phyloP scores from a whole-genome alignment of 495 filamentous ascomycete genomes.

The Sporormia fimetaria region DNA sequence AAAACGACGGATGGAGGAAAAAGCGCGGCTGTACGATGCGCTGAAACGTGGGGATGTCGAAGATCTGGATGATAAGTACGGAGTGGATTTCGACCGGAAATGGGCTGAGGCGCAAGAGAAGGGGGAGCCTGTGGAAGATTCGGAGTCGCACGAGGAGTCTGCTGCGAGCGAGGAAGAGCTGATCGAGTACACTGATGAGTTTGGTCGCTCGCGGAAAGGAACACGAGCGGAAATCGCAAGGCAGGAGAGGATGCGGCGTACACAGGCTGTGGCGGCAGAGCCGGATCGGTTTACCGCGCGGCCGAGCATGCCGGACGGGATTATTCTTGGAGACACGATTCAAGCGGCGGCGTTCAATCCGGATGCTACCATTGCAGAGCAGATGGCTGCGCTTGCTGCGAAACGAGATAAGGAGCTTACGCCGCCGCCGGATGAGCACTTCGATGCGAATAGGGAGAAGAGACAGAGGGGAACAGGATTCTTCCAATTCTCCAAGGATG shows the following conservation, averaged over 20 bases:
- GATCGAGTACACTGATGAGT: slow-evolving; percentile 79
- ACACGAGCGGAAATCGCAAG: slow-evolving; percentile 52
- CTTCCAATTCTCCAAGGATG: slow-evolving; percentile 69
- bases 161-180: slow-evolving; percentile 45
- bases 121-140: slow-evolving; percentile 30
- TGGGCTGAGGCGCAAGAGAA: slow-evolving; percentile 58
- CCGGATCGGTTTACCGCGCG: slow-evolving; percentile 42
- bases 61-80: slow-evolving; percentile 44
- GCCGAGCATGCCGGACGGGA: slow-evolving; percentile 51
- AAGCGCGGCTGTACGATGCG: slow-evolving; percentile 69
- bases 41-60: slow-evolving; percentile 64
- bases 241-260: slow-evolving; percentile 39
- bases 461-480: slow-evolving; percentile 83
- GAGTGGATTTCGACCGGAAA: slow-evolving; percentile 91
- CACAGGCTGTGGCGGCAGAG: slow-evolving; percentile 37
- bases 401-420: slow-evolving; percentile 64
- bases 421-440: slow-evolving; percentile 68
- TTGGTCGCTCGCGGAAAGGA: slow-evolving; percentile 62
- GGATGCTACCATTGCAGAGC: slow-evolving; percentile 42
- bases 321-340: slow-evolving; percentile 76
- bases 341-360: slow-evolving; percentile 73
- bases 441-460: slow-evolving; percentile 71
- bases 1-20: slow-evolving; percentile 72
- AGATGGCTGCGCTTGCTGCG: slow-evolving; percentile 61
- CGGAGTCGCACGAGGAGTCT: slow-evolving; percentile 36